Conservation (phyloP, 2,329 filamentous ascomycete genomes). For the Cladophialophora immunda region DNA sequence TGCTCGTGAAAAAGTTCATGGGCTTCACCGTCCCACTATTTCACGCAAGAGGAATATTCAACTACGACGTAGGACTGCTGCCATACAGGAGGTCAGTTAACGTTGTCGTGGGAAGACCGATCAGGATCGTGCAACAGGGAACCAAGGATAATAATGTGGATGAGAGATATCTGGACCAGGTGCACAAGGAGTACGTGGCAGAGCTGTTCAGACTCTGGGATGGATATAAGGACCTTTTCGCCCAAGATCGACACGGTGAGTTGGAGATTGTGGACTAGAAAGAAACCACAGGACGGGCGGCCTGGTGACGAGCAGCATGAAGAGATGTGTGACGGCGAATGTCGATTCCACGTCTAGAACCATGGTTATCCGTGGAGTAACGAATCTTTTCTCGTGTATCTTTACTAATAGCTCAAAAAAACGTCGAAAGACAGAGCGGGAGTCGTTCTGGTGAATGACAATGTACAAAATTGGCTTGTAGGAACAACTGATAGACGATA, state of each 20-base stretch:
- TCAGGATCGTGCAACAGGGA: conserved; percentile 69
- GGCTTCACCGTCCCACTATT: conserved; percentile 93
- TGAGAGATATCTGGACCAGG: conserved; percentile 77
- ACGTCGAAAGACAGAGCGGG: not conserved
- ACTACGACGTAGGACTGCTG: conserved; percentile 97
- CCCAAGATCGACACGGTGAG: conserved; percentile 52
- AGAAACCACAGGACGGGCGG: not conserved
- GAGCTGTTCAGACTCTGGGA: conserved; percentile 61
- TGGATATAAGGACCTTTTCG: conserved; percentile 57
- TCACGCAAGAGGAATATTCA: conserved; percentile 91
- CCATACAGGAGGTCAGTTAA: conserved; percentile 89
- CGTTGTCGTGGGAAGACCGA: conserved; percentile 85
- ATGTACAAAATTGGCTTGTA: not conserved
- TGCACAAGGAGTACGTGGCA: conserved; percentile 80
- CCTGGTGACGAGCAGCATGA: not conserved
- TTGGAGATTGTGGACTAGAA: conserved; percentile 49
- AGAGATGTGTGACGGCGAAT: not conserved
- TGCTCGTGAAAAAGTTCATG: conserved; percentile 82
- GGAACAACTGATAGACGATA: not conserved
- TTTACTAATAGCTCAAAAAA: not conserved
- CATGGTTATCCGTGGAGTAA: not conserved
- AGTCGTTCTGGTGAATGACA: not conserved
- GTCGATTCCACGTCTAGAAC: not conserved
- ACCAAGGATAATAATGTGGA: conserved; percentile 71
- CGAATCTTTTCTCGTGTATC: not conserved